Evolutionary conservation across 495 filamentous ascomycete genomes (phyloP).

Genomic region (Saxispiralis lemnorum): DNA sequence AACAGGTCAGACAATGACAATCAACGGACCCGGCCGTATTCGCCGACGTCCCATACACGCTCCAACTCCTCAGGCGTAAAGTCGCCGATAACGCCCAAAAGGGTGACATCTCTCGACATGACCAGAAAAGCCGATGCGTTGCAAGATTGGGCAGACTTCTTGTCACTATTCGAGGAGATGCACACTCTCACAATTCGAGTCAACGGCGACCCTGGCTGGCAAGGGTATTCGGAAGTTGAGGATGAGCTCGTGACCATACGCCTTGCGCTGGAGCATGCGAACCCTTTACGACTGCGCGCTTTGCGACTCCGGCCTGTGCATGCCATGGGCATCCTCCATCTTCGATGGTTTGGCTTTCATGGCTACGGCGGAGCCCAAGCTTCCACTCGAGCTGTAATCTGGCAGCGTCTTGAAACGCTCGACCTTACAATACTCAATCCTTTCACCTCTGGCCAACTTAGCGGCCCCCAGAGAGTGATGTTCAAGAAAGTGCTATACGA

Average conservation of each 20-base stretch:
- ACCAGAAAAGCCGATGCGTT: neutral
- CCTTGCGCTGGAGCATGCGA: constrained; percentile 11
- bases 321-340: constrained; percentile 15
- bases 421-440: constrained; percentile 16
- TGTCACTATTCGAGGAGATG: constrained; percentile 12
- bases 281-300: constrained; percentile 3
- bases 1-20: too few relatives aligned
- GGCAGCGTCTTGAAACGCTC: constrained; percentile 12
- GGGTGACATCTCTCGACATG: neutral
- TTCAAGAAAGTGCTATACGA: constrained; percentile 18
- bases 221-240: constrained; percentile 11
- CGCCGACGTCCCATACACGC: too few relatives aligned
- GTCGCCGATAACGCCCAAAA: neutral
- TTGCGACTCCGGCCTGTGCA: constrained; percentile 15
- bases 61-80: neutral
- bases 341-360: constrained; percentile 16
- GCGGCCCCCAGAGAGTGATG: constrained; percentile 8
- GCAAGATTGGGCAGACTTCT: constrained; percentile 1
- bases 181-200: constrained; percentile 9
- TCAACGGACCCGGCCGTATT: too few relatives aligned
- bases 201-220: constrained; percentile 13
- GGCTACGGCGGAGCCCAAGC: constrained; percentile 7
- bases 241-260: constrained; percentile 14
- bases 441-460: constrained; percentile 2
- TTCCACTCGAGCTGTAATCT: constrained; percentile 5